Percentiles rank a stretch among this genome's conserved stretches.
phyloP scores from a whole-genome alignment of 2,329 filamentous ascomycete species.

The Chrysoporthe cubensis region DNA sequence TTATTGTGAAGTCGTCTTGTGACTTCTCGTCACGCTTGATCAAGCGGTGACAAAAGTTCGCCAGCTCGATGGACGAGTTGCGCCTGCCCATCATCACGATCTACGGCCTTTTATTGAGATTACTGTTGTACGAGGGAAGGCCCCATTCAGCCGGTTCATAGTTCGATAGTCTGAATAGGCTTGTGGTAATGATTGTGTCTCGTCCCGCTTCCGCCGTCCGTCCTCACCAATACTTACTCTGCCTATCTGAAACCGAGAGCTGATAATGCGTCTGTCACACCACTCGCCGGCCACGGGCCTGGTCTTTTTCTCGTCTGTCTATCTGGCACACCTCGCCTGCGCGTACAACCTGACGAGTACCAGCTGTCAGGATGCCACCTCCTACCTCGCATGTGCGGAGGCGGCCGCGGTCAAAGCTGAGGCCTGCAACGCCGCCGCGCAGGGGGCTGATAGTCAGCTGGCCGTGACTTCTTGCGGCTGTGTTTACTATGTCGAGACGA shows the following conservation, averaged over 20 bases:
- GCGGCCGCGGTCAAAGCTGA: not conserved
- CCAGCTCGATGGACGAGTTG: not conserved
- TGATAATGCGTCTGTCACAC: not conserved
- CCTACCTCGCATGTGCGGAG: not conserved
- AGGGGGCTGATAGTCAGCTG: slow-evolving; percentile 17
- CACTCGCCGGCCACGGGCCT: not conserved
- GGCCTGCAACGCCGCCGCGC: not conserved
- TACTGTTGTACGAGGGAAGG: not conserved
- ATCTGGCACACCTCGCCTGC: not conserved
- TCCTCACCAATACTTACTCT: not conserved
- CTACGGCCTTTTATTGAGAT: not conserved
- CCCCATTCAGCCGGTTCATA: not conserved
- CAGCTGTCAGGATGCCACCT: not conserved
- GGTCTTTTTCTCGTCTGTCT: not conserved
- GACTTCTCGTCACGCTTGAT: not conserved
- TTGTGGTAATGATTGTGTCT: not conserved
- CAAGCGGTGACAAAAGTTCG: not conserved
- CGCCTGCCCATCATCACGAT: not conserved
- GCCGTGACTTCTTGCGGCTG: slow-evolving; percentile 32
- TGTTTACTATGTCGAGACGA: slow-evolving; percentile 32
- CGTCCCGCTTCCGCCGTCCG: not conserved
- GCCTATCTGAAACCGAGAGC: not conserved
- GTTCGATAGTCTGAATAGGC: too few species aligned
- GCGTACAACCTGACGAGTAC: slow-evolving; percentile 3
- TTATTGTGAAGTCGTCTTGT: not conserved